These are phyloP conservation scores for Aspergillus udagawae DNA, from an alignment of 2,329 filamentous ascomycete species.

Conservation along the genomic window DNA sequence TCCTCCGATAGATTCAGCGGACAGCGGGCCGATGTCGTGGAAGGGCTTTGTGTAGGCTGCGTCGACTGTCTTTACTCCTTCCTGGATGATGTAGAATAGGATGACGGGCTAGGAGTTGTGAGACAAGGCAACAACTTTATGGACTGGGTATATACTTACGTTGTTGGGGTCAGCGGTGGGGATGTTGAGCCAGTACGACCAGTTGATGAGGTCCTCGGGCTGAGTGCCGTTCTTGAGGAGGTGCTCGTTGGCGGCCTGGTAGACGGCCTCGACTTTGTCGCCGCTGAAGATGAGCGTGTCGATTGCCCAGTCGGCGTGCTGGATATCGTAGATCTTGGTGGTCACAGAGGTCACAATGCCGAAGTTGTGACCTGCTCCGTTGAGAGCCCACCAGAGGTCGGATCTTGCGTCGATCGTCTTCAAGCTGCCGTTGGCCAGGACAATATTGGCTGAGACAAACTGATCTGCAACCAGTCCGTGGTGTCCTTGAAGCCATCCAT, in stretches of 20 bases:
- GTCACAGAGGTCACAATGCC: conserved; percentile 52
- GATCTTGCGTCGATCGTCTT: conserved; percentile 37
- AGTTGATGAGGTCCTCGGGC: conserved; percentile 47
- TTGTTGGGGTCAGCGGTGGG: conserved; percentile 22
- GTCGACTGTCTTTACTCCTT: conserved; percentile 39
- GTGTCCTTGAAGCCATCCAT: conserved; percentile 52
- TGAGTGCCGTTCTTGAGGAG: conserved; percentile 44
- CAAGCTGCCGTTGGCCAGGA: conserved; percentile 48
- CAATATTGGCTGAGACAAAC: conserved; percentile 49
- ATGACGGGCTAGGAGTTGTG: conserved; percentile 22
- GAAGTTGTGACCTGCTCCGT: conserved; percentile 57
- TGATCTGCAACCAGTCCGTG: conserved; percentile 54
- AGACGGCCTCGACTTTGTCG: conserved; percentile 49
- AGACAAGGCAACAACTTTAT: background rate
- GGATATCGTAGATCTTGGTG: conserved; percentile 46
- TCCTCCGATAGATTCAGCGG: conserved; percentile 30
- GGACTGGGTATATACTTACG: conserved; percentile 6
- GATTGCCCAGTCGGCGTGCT: conserved; percentile 35
- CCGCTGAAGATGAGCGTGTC: conserved; percentile 45
- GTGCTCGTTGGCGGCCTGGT: conserved; percentile 44
- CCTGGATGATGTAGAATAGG: conserved; percentile 29
- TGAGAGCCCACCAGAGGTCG: conserved; percentile 56
- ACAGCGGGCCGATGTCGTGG: conserved; percentile 39
- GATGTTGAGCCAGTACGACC: conserved; percentile 35
- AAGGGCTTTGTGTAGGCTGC: conserved; percentile 43